phyloP scores from a whole-genome alignment of 352 stramenopile genomes.

The Globisporangium parvum region DNA sequence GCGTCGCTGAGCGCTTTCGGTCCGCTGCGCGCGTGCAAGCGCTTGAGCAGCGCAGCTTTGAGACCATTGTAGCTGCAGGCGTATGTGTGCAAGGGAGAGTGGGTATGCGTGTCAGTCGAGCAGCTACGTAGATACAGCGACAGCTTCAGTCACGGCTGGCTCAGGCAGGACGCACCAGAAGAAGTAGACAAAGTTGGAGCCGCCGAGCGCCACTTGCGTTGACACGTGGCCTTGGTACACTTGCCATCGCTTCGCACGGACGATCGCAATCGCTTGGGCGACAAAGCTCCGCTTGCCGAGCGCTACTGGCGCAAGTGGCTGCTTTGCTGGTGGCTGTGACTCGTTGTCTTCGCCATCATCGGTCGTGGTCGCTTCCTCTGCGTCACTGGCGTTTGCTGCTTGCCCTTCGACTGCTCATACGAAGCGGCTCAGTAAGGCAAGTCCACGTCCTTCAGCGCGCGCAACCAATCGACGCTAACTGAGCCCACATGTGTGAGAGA shows the following conservation, averaged over 20 bases:
- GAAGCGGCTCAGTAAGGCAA: no score
- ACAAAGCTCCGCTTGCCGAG: slow-evolving; percentile 26
- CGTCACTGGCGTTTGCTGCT: background rate
- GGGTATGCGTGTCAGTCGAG: background rate
- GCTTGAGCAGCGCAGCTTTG: slow-evolving; percentile 62
- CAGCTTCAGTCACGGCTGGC: no score
- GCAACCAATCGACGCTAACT: no score
- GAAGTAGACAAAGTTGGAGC: slow-evolving; percentile 89
- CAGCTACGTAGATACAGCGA: no score
- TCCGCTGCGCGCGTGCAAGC: slow-evolving; percentile 27
- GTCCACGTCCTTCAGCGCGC: no score
- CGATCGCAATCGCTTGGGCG: slow-evolving; percentile 35
- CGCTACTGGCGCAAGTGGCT: background rate
- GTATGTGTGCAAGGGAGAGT: background rate
- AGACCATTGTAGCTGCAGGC: slow-evolving; percentile 55
- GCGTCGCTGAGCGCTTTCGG: slow-evolving; percentile 20
- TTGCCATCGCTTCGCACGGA: slow-evolving; percentile 59
- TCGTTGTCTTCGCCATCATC: background rate
- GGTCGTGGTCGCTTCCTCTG: background rate
- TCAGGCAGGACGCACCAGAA: slow-evolving; percentile 45
- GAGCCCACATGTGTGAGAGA: background rate
- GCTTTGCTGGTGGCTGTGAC: background rate
- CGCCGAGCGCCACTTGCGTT: slow-evolving; percentile 64
- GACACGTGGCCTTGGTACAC: slow-evolving; percentile 78
- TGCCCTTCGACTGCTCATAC: slow-evolving; percentile 1